Base-by-base conservation (phyloP, 1,284 basidiomycete genomes). In the Mycosarcoma mackinlayi region DNA sequence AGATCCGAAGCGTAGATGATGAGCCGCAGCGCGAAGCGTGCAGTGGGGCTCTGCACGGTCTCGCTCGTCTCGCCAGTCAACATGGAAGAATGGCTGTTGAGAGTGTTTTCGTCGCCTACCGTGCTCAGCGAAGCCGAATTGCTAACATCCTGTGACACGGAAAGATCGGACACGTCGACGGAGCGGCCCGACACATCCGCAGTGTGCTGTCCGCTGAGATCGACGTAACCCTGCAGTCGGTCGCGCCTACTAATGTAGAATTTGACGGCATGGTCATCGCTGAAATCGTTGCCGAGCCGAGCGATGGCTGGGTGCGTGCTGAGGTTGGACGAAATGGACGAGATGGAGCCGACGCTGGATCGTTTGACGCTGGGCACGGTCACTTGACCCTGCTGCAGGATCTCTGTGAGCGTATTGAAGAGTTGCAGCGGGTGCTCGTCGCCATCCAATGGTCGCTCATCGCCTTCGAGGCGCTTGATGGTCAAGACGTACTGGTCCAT, bases 191-290 rank as follows among this genome's bases (percentile, higher is more conserved):
- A 69, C 28, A 66, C 66, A 30, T 60, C 66, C 0, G 55, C 58
- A 8, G 27, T 54, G 28, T 48, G 49, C 10, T 42, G 52, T 21
- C 48, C 52, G 44, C 37, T 56, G 35, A 66, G 40, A 24, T 65
- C 58, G 35, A 63, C 62, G 33, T 66, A 69, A 25, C 67, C 67
- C 18, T 56, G 61, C 40, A 62, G 24, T 40, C 60, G 63, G 7
- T 71, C 65, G 18, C 72, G 69, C 28, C 73, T 58, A 79, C 95
- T 93, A 69, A 98, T 84, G 84, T 95, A 98, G 83, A 98, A 92
- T 84, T 97, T 98, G 84, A 98, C 94, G 0, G 91, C 90, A 10
- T 93, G 93, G 79, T 98, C 94, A 71, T 98, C 95, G 51, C 92
- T 92, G 81, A 94, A 98, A 82, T 98, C 95, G 75, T 93, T 95